A percentile compares a stretch with the other conserved stretches of the same genome.
These are phyloP conservation scores for Pholiota adiposa DNA, from an alignment of 1,284 basidiomycete species.

Conservation along the genomic window DNA sequence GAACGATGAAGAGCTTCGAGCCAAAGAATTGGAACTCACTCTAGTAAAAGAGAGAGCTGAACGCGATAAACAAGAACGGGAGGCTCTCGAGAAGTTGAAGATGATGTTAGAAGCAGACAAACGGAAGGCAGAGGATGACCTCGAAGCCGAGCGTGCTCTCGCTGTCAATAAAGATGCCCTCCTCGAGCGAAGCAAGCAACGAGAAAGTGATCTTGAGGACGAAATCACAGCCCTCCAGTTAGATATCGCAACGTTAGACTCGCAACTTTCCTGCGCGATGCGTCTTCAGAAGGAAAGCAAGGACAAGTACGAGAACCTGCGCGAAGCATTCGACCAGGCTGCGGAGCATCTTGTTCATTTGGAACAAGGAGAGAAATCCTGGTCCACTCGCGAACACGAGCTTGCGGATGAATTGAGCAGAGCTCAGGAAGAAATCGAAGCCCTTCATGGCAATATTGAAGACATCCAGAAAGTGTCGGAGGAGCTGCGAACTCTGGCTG, in stretches of 20 bases:
- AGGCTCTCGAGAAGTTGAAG: constrained; percentile 78
- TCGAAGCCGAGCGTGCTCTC: constrained; percentile 84
- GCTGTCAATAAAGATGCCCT: constrained; percentile 85
- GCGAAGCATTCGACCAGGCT: constrained; percentile 79
- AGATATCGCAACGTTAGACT: constrained; percentile 86
- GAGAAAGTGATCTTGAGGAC: constrained; percentile 85
- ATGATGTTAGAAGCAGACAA: constrained; percentile 80
- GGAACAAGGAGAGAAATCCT: constrained; percentile 77
- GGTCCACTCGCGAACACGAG: constrained; percentile 64
- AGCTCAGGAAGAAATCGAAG: constrained; percentile 67
- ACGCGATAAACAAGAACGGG: constrained; percentile 81
- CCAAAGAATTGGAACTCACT: constrained; percentile 88
- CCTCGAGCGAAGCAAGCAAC: constrained; percentile 87
- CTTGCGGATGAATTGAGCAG: constrained; percentile 56
- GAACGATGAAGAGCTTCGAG: constrained; percentile 88
- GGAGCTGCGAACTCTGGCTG: constrained; percentile 73
- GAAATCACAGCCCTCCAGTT: constrained; percentile 81
- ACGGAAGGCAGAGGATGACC: constrained; percentile 80
- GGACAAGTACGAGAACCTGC: constrained; percentile 75
- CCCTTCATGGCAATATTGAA: constrained; percentile 58
- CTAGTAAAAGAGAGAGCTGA: constrained; percentile 85
- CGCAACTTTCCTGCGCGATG: constrained; percentile 84
- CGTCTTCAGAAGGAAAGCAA: constrained; percentile 78
- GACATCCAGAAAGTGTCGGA: constrained; percentile 69
- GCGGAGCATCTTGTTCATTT: constrained; percentile 83